Conservation (phyloP, 2,329 filamentous ascomycete genomes). For the Aspergillus nomiae region DNA sequence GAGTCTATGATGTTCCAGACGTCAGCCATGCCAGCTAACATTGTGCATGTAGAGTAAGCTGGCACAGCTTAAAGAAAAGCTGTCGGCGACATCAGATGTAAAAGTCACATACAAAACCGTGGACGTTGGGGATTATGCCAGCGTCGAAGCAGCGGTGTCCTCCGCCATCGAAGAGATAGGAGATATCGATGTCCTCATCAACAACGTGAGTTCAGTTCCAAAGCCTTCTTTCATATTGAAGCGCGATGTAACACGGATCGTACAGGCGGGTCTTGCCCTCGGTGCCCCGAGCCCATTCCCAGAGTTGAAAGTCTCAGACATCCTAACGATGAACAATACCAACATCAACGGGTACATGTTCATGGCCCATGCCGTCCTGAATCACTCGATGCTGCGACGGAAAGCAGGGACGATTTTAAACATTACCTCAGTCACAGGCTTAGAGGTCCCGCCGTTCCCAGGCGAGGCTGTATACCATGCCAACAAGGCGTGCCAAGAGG, state of each 20-base stretch:
- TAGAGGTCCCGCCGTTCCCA: constrained; percentile 52
- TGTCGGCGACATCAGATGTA: background rate
- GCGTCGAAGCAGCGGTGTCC: constrained; percentile 30
- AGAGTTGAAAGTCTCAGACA: constrained; percentile 44
- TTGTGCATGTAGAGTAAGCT: constrained; percentile 24
- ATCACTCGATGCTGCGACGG: constrained; percentile 43
- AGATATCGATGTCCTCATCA: constrained; percentile 49
- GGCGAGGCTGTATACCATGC: constrained; percentile 55
- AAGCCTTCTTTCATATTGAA: too few species aligned
- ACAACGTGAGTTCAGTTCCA: constrained; percentile 36
- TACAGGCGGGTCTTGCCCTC: constrained; percentile 48
- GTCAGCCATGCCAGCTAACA: background rate
- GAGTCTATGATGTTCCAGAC: background rate
- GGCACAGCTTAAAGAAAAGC: constrained; percentile 4
- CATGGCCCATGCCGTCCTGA: constrained; percentile 49
- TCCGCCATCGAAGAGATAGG: constrained; percentile 36
- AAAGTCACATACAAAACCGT: constrained; percentile 18
- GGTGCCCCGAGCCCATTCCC: constrained; percentile 49
- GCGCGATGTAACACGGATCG: background rate
- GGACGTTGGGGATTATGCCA: constrained; percentile 22
- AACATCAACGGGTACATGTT: constrained; percentile 55
- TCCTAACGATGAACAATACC: constrained; percentile 50
- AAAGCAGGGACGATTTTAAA: constrained; percentile 52
- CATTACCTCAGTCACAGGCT: constrained; percentile 49
- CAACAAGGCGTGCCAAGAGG: constrained; percentile 52